Conservation (phyloP, 768 basidiomycete species). For the Russula foetens region DNA sequence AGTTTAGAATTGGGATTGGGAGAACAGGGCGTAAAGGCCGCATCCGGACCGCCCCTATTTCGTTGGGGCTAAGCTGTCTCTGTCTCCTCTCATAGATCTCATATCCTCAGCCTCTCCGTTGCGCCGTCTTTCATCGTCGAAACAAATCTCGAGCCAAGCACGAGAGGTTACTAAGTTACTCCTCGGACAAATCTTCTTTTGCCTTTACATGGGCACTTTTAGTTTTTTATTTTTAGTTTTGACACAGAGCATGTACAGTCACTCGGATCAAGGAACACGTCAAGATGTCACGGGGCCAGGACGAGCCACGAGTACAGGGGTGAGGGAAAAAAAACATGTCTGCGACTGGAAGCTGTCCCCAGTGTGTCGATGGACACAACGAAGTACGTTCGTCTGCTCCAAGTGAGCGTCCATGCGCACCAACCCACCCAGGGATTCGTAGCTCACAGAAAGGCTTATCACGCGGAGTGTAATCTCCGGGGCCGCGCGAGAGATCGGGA, state of each 20-base stretch:
- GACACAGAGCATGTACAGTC: not conserved
- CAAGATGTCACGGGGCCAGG: not conserved
- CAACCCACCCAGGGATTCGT: no score
- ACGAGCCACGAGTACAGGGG: not conserved
- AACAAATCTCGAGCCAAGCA: not conserved
- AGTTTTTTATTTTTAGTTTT: not conserved
- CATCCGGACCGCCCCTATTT: not conserved
- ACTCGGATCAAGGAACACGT: not conserved
- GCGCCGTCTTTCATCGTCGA: not conserved
- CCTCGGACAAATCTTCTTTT: not conserved
- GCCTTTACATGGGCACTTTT: not conserved
- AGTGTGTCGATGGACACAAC: no score
- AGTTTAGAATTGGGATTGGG: not conserved
- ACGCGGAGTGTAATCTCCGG: slow-evolving; percentile 11
- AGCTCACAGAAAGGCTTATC: not conserved
- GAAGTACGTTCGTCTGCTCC: not conserved
- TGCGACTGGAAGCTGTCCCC: not conserved
- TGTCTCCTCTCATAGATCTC: no score
- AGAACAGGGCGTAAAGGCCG: slow-evolving; percentile 3
- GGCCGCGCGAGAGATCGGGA: slow-evolving; percentile 3
- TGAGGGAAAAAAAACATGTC: not conserved
- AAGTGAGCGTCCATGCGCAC: not conserved
- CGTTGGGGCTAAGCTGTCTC: not conserved
- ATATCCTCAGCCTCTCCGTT: not conserved
- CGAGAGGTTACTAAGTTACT: not conserved